Conservation (phyloP, 2,329 filamentous ascomycete species). For the Penicillium occitanis region DNA sequence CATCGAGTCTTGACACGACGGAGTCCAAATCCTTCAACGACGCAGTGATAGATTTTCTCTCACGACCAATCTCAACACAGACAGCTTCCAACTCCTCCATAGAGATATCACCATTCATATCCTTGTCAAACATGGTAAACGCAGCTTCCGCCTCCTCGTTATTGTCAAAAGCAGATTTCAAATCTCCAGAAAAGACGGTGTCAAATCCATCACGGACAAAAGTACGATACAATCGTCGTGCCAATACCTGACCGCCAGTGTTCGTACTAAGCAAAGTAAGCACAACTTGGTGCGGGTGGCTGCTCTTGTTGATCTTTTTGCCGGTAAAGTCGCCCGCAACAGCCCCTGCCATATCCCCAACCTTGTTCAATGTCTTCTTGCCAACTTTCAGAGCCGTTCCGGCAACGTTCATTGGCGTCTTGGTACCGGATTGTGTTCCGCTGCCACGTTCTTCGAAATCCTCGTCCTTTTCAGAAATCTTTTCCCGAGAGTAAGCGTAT, state of each 20-base stretch:
- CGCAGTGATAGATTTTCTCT: slow-evolving; percentile 92
- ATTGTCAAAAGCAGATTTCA: slow-evolving; percentile 74
- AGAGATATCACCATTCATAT: slow-evolving; percentile 93
- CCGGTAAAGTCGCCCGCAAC: slow-evolving; percentile 93
- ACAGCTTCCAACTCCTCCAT: slow-evolving; percentile 93
- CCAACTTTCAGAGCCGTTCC: slow-evolving; percentile 71
- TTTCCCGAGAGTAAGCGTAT: slow-evolving; percentile 64
- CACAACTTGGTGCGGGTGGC: slow-evolving; percentile 81
- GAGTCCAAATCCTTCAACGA: slow-evolving; percentile 94
- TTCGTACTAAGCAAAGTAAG: slow-evolving; percentile 72
- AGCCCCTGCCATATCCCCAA: slow-evolving; percentile 80
- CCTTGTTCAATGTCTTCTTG: slow-evolving; percentile 71
- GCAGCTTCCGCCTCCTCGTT: slow-evolving; percentile 85
- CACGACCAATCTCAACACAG: slow-evolving; percentile 89
- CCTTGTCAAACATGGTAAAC: slow-evolving; percentile 91
- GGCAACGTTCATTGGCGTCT: slow-evolving; percentile 72
- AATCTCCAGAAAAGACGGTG: slow-evolving; percentile 73
- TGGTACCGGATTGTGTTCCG: slow-evolving; percentile 54
- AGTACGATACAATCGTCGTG: slow-evolving; percentile 82
- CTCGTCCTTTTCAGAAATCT: slow-evolving; percentile 68
- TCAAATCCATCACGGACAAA: slow-evolving; percentile 74
- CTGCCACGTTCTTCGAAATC: slow-evolving; percentile 65
- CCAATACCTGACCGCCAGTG: slow-evolving; percentile 74
- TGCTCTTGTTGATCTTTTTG: slow-evolving; percentile 63
- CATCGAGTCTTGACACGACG: slow-evolving; percentile 84